Evolutionary conservation across 2,329 filamentous ascomycete species (phyloP), one percentile per base, ranked within the genome.

Genomic region (Venturia effusa): DNA sequence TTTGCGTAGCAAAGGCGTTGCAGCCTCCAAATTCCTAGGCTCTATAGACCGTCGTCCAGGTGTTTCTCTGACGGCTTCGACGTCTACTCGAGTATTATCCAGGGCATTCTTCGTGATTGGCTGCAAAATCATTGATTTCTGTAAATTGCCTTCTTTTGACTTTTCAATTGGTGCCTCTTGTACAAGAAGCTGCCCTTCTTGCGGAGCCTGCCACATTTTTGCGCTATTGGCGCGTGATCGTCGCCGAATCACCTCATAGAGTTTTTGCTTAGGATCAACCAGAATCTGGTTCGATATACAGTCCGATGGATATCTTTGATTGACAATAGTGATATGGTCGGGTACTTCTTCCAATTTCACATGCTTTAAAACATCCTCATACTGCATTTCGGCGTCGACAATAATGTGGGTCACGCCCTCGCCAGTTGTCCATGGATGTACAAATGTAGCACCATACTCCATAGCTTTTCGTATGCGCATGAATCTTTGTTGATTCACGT

Each of bases 371-470:
- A 96, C 78, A 64, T 92, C 83, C 4, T 79, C 74, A 70, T 86
- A 92, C 0, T 77, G 77, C 61, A 94, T 75, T 0, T 75, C 75
- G 67, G 85, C 87, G 71, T 97, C 92, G 1, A 91, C 87, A 65
- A 97, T 81, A 60, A 96, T 77, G 75, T 96, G 90, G 0, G 88
- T 95, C 19, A 94, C 83, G 27, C 71, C 48, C 34, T 37, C 51
- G 7, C 75, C 74, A 0, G 73, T 69, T 37, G 74, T 73, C 71
- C 87, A 83, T 0, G 79, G 75, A 61, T 80, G 81, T 34, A 84
- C 82, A 86, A 92, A 94, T 0, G 73, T 76, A 1, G 88, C 93
- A 54, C 93, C 93, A 72, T 86, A 86, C 69, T 91, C 86, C 61
- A 84, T 81, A 0, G 89, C 87, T 72, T 88, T 92, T 37, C 82